Conservation (phyloP, 768 basidiomycete species). For the Tricholoma hemisulphureum region DNA sequence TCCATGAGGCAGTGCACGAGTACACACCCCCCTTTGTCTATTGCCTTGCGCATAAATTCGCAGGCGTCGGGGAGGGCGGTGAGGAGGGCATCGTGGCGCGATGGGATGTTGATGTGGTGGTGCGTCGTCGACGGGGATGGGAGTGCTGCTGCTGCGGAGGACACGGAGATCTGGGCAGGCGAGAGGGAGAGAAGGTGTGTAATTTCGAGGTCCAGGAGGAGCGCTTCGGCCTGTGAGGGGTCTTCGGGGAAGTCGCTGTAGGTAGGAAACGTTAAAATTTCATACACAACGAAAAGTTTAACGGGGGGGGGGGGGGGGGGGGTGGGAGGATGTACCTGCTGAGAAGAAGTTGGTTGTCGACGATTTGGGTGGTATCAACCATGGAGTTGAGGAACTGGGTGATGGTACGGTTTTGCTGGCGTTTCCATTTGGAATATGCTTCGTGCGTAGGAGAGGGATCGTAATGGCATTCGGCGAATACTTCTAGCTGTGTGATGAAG, state of each 20-base stretch:
- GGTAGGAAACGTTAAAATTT: no score
- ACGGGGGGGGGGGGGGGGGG: neutral
- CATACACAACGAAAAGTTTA: no score
- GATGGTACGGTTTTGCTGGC: slow-evolving; percentile 51
- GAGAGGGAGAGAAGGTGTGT: slow-evolving; percentile 56
- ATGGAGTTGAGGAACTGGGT: slow-evolving; percentile 51
- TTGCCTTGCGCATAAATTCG: slow-evolving; percentile 43
- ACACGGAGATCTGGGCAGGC: slow-evolving; percentile 42
- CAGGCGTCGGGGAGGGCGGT: slow-evolving; percentile 47
- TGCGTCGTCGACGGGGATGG: slow-evolving; percentile 35
- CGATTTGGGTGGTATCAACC: slow-evolving; percentile 49
- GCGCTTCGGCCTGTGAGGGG: slow-evolving; percentile 44
- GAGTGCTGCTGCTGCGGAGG: slow-evolving; percentile 16
- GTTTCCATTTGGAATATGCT: slow-evolving; percentile 59
- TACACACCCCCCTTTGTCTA: slow-evolving; percentile 42
- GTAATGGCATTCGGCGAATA: slow-evolving; percentile 52
- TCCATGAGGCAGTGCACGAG: slow-evolving; percentile 58
- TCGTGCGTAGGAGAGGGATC: slow-evolving; percentile 40
- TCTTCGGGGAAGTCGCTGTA: slow-evolving; percentile 59
- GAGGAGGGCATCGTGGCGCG: slow-evolving; percentile 41
- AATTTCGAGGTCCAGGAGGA: slow-evolving; percentile 49
- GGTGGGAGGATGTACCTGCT: slow-evolving; percentile 39
- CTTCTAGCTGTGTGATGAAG: slow-evolving; percentile 59
- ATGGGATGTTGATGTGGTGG: slow-evolving; percentile 42
- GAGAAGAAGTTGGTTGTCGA: slow-evolving; percentile 49